Percentiles rank a stretch among this genome's conserved stretches.
Conservation (phyloP, 1,284 basidiomycete genomes). For the Crucibulum parvulum region DNA sequence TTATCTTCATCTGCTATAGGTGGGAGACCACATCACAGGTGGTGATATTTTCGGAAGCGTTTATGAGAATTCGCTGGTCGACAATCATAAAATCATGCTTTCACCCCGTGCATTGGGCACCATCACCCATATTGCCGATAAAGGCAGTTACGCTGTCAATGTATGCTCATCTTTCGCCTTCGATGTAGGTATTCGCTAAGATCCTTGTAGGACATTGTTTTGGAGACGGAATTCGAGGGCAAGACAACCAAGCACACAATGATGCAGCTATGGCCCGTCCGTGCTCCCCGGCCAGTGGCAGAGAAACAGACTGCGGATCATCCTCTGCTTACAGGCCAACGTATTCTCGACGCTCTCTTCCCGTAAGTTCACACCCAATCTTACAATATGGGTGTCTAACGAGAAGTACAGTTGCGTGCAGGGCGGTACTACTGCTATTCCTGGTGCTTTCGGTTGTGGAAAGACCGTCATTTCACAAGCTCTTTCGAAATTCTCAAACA, state of each 20-base stretch:
- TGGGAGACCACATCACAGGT: slow-evolving; percentile 97
- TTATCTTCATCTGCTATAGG: slow-evolving; percentile 44
- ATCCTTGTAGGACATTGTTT: slow-evolving; percentile 80
- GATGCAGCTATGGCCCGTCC: slow-evolving; percentile 99
- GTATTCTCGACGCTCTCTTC: slow-evolving; percentile 97
- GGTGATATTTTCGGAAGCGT: slow-evolving; percentile 97
- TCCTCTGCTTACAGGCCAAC: slow-evolving; percentile 96
- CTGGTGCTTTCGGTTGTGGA: slow-evolving; percentile 98
- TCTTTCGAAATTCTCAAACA: slow-evolving; percentile 99
- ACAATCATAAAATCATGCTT: slow-evolving; percentile 98
- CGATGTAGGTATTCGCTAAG: slow-evolving; percentile 5
- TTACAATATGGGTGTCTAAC: slow-evolving; percentile 4
- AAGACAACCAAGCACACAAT: slow-evolving; percentile 94
- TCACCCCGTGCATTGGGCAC: slow-evolving; percentile 94
- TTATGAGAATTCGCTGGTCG: slow-evolving; percentile 96
- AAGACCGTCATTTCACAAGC: slow-evolving; percentile 98
- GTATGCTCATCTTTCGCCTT: slow-evolving; percentile 49
- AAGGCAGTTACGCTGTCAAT: slow-evolving; percentile 92
- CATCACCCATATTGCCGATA: slow-evolving; percentile 93
- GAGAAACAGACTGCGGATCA: slow-evolving; percentile 95
- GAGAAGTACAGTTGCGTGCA: slow-evolving; percentile 84
- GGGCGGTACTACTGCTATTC: slow-evolving; percentile 99
- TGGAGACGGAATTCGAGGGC: slow-evolving; percentile 98
- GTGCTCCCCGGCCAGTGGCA: slow-evolving; percentile 93
- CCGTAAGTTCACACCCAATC: slow-evolving; percentile 62